Base-by-base conservation (phyloP, 1,284 basidiomycete genomes). In the Cutaneotrichosporon dermatis region DNA sequence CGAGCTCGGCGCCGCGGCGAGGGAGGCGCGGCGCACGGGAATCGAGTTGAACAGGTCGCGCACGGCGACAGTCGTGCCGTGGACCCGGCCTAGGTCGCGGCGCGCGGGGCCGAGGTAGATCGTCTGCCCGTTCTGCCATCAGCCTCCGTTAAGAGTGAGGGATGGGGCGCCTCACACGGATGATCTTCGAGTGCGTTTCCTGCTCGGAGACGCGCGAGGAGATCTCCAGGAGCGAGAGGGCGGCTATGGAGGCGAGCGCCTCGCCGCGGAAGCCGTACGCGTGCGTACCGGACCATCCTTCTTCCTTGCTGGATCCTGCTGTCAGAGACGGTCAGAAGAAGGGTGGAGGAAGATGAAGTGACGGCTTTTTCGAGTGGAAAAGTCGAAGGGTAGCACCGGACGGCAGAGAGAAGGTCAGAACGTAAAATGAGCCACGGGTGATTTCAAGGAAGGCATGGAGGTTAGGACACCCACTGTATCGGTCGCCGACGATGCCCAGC, bases 191-290 rank as follows among this genome's bases (percentile, higher is more conserved):
- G 84, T 84, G 87, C 3, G 83, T 86, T 61, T 86, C 82, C 1
- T 84, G 84, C 37, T 75, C 77, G 8, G 75, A 62, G 0, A 86
- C 85, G 7, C 88, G 83, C 2, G 90, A 90, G 35, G 85, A 85
- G 53, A 95, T 86, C 39, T 74, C 70, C 8, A 79, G 33, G 2
- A 90, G 40, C 80, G 85, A 36, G 86, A 79, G 69, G 3, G 90
- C 85, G 37, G 87, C 86, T 54, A 87, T 85, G 43, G 90, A 92
- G n/a, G 89, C 87, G 48, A 94, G 76, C 6, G 91, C 91, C 87
- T 94, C 92, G 39, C 92, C 92, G 61, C 90, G 84, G 77, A 90
- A 93, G 0, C 92, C 92, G 78, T 92, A 92, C 2, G 85, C 87
- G 8, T 82, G 69, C 12, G 60, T 53, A 3, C 62, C 64, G 3